phyloP scores from a whole-genome alignment of 2,329 filamentous ascomycete genomes.

The Dendryphion nanum region DNA sequence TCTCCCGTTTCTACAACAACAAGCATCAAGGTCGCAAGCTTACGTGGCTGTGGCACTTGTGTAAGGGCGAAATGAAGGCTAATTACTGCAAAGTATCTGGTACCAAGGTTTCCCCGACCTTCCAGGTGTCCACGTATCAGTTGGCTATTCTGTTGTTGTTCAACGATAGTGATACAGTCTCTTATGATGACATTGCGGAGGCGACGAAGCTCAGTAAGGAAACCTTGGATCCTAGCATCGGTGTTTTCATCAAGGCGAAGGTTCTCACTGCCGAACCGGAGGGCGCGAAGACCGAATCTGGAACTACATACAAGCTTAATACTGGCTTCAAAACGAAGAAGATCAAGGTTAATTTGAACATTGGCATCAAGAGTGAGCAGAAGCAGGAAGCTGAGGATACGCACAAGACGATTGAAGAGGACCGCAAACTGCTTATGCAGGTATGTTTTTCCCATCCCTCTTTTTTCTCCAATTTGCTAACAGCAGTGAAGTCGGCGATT shows the following conservation, averaged over 20 bases:
- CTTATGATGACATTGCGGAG: slow-evolving; percentile 83
- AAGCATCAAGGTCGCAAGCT: slow-evolving; percentile 97
- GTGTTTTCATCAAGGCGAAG: slow-evolving; percentile 89
- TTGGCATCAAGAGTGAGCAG: slow-evolving; percentile 90
- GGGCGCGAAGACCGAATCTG: slow-evolving; percentile 71
- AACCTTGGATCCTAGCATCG: slow-evolving; percentile 80
- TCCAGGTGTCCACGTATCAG: slow-evolving; percentile 96
- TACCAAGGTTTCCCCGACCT: slow-evolving; percentile 84
- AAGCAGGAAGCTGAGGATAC: slow-evolving; percentile 97
- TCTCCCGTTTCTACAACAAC: slow-evolving; percentile 87
- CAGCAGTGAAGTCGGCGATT: slow-evolving; percentile 74
- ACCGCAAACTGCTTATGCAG: slow-evolving; percentile 93
- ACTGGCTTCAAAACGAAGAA: slow-evolving; percentile 98
- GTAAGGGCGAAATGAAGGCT: slow-evolving; percentile 93
- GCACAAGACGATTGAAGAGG: slow-evolving; percentile 99
- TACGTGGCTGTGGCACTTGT: slow-evolving; percentile 97
- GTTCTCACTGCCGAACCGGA: slow-evolving; percentile 73
- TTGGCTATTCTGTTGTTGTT: slow-evolving; percentile 95
- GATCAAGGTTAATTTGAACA: slow-evolving; percentile 93
- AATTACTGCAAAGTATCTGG: slow-evolving; percentile 73
- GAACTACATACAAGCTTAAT: slow-evolving; percentile 81
- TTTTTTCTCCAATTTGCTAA: slow-evolving; percentile 24
- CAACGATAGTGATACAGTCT: slow-evolving; percentile 83
- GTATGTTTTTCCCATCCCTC: slow-evolving; percentile 54
- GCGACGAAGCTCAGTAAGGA: slow-evolving; percentile 79